These are phyloP conservation scores for Eutrema heterophyllum DNA, from an alignment of 345 rosid species.

Conservation along the genomic window DNA sequence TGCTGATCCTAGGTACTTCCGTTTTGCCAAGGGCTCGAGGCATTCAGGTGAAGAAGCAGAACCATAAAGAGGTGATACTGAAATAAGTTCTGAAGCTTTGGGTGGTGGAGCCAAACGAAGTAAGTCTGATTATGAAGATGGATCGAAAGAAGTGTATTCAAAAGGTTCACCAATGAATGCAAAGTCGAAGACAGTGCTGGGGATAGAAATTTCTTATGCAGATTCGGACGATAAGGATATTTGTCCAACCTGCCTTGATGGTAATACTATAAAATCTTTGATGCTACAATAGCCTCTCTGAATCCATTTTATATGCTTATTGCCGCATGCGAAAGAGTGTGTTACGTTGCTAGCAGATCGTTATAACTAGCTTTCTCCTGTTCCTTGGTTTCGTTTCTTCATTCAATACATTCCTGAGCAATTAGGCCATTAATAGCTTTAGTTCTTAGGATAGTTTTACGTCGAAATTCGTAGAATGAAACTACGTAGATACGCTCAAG, in stretches of 20 bases:
- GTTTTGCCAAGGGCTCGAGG: constrained; percentile 69
- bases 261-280: constrained; percentile 31
- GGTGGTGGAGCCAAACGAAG: constrained; percentile 55
- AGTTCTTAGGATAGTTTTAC: no score
- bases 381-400: no score
- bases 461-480: no score
- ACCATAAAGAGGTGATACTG: constrained; percentile 65
- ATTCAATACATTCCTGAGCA: no score
- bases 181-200: no score
- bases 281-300: neutral
- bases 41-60: constrained; percentile 78
- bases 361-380: no score
- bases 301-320: neutral
- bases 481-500: no score
- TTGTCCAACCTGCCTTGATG: constrained; percentile 98
- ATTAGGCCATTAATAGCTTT: no score
- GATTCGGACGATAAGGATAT: constrained; percentile 79
- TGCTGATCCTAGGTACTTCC: no score
- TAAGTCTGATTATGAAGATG: constrained; percentile 49
- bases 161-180: constrained; percentile 45
- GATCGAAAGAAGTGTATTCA: constrained; percentile 45
- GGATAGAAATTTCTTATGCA: constrained; percentile 49
- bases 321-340: no score
- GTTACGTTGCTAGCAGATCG: no score
- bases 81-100: constrained; percentile 54